Conservation (phyloP, 306 rosid genomes). For the Calophaca sinica region DNA sequence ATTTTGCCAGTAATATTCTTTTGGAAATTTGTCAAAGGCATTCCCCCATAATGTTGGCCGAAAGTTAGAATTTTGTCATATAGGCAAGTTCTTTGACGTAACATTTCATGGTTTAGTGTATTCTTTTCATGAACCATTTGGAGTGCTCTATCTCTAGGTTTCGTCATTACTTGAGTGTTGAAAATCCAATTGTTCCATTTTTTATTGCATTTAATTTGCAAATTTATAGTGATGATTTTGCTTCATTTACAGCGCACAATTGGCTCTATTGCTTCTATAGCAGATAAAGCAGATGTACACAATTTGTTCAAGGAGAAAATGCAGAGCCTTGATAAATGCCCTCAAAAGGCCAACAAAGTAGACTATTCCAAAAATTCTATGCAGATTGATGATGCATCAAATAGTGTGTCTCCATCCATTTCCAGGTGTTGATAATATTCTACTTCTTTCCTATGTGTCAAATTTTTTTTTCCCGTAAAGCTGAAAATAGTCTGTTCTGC, state of each 20-base stretch:
- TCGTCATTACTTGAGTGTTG: neutral
- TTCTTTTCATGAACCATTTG: neutral
- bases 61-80: neutral
- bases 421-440: conserved; percentile 52
- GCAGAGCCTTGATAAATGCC: conserved; percentile 61
- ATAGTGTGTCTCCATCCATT: conserved; percentile 48
- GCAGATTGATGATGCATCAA: conserved; percentile 45
- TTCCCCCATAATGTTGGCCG: neutral
- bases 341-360: conserved; percentile 52
- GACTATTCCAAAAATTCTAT: conserved; percentile 41
- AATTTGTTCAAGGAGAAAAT: conserved; percentile 56
- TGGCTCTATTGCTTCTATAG: conserved; percentile 77
- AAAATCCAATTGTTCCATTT: neutral
- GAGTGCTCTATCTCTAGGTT: neutral
- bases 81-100: neutral
- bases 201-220: conserved; percentile 22
- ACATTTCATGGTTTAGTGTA: neutral
- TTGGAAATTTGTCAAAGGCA: neutral
- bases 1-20: neutral
- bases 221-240: conserved; percentile 33
- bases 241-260: conserved; percentile 65
- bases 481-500: conserved; percentile 1
- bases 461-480: neutral
- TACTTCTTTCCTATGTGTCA: neutral
- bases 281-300: conserved; percentile 64